Evolutionary conservation across 2,329 filamentous ascomycete genomes (phyloP).

Genomic region (Xylariales sp.): DNA sequence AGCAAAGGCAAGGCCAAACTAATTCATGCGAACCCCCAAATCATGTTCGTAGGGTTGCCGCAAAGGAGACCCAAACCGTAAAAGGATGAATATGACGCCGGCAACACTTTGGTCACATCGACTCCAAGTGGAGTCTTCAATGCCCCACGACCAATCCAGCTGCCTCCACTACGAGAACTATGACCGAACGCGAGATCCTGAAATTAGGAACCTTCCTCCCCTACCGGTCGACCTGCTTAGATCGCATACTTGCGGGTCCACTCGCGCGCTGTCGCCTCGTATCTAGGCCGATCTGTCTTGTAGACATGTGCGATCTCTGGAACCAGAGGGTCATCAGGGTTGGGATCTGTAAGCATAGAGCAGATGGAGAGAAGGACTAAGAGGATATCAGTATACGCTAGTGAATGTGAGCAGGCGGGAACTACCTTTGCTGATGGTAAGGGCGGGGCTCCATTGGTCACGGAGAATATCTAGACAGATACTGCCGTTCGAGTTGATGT

Average conservation of each 20-base stretch:
- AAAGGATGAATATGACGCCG: conserved; percentile 4
- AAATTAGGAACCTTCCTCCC: too few species aligned
- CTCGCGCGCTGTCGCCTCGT: conserved; percentile 93
- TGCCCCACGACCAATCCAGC: background rate
- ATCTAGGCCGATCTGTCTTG: conserved; percentile 95
- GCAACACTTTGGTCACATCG: conserved; percentile 1
- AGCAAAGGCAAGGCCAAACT: conserved; percentile 1
- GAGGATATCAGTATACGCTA: conserved; percentile 7
- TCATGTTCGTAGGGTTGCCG: conserved; percentile 2
- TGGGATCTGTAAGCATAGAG: conserved; percentile 99
- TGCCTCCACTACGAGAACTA: too few species aligned
- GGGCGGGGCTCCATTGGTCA: conserved; percentile 97
- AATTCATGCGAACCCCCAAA: conserved; percentile 6
- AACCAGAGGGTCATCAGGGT: conserved; percentile 97
- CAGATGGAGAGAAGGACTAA: conserved; percentile 95
- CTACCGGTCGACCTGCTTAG: conserved; percentile 39
- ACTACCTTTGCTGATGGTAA: conserved; percentile 97
- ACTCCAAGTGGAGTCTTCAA: background rate
- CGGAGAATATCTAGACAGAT: conserved; percentile 98
- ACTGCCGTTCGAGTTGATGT: conserved; percentile 99
- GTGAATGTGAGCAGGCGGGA: conserved; percentile 1
- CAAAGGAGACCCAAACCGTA: conserved; percentile 8
- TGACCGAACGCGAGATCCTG: too few species aligned
- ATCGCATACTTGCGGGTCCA: conserved; percentile 99
- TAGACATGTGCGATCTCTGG: conserved; percentile 99